These are phyloP conservation scores for Metarhizium sp. DNA, from an alignment of 2,329 filamentous ascomycete genomes.

Conservation along the genomic window DNA sequence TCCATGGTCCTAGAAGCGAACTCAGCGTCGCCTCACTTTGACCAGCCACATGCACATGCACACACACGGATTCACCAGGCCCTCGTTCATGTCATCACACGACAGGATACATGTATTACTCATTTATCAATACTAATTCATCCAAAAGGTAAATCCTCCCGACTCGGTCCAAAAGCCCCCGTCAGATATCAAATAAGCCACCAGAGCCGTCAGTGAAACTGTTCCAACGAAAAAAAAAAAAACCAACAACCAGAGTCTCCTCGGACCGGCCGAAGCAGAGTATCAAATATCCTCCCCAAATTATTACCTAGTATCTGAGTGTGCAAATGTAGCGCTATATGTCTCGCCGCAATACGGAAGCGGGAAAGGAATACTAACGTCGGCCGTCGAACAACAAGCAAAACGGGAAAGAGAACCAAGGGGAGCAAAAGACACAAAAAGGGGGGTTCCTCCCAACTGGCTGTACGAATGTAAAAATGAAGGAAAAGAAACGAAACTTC, in stretches of 20 bases:
- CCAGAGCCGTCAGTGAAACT: constrained; percentile 1
- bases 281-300: constrained; percentile 8
- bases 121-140: constrained; percentile 4
- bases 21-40: no score
- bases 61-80: background rate
- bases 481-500: constrained; percentile 22
- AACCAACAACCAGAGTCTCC: background rate
- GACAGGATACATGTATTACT: background rate
- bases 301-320: constrained; percentile 15
- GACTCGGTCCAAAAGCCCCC: background rate
- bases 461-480: constrained; percentile 12
- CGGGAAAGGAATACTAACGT: background rate
- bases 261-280: constrained; percentile 25
- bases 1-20: no score
- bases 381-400: background rate
- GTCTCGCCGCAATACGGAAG: constrained; percentile 2
- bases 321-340: constrained; percentile 1
- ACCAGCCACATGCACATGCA: background rate
- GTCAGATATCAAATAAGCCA: background rate
- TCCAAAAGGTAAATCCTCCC: constrained; percentile 4
- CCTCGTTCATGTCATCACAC: background rate
- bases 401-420: constrained; percentile 10
- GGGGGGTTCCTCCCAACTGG: constrained; percentile 11
- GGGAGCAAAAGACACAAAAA: constrained; percentile 2
- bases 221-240: background rate